Base-by-base conservation (phyloP, 352 stramenopile genomes). In the Globisporangium emineosum region DNA sequence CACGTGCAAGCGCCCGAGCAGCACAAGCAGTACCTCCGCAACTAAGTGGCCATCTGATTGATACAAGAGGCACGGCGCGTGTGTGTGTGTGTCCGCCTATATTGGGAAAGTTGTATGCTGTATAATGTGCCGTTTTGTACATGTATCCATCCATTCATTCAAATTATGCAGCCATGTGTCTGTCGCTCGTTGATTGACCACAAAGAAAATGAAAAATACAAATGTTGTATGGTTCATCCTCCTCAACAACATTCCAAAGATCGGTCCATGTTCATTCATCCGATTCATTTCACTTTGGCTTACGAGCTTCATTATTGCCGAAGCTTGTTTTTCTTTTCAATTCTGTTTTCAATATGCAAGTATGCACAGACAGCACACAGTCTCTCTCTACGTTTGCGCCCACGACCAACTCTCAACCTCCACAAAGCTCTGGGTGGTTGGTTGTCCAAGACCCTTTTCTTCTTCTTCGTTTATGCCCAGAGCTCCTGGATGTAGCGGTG, bases 401-500 rank as follows among this genome's bases (percentile, higher is more conserved):
- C 29, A 6, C 29, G 29, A 32, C 29, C 29, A 32, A 5, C 2
- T 32, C 29, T 5, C 29, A 32, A 32, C 5, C 29, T 32, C 29
- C 2, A 32, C 5, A 32, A 32, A 32, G 29, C 29, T 32, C 29
- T n/a, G n/a, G n/a, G n/a, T n/a, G n/a, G n/a, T n/a, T n/a, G n/a
- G n/a, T n/a, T n/a, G n/a, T n/a, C n/a, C n/a, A n/a, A n/a, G n/a
- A n/a, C n/a, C n/a, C n/a, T n/a, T n/a, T n/a, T n/a, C n/a, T n/a
- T n/a, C n/a, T n/a, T n/a, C n/a, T n/a, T n/a, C n/a, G n/a, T 30
- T 62, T 75, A 92, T 59, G 80, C 84, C 97, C 96, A 99, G 35
- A 99, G 78, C 75, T 99, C 97, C 76, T 99, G 97, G 19, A 99
- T 86, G 75, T 98, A 98, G 49, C 94, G 86, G 56, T 94, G 81